Percentiles rank a stretch among this genome's conserved stretches.
phyloP scores from a whole-genome alignment of 441 rosid genomes.

The Euphorbia neoarborescens region DNA sequence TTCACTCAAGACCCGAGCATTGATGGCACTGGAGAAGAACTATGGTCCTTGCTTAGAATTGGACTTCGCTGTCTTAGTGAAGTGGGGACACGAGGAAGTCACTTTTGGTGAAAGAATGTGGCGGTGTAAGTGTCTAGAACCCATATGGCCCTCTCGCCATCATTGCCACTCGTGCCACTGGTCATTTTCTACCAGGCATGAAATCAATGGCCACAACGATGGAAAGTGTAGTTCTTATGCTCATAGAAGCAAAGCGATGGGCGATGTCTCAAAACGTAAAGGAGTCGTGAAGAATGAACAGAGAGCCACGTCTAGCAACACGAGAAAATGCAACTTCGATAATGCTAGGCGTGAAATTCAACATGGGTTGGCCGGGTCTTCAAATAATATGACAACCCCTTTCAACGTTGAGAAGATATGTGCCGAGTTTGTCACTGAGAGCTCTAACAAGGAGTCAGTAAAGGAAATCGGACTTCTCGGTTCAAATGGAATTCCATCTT shows the following conservation, averaged over 20 bases:
- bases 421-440: constrained; percentile 36
- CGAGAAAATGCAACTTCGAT: constrained; percentile 11
- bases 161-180: constrained; percentile 45
- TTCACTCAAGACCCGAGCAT: constrained; percentile 33
- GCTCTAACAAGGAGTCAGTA: constrained; percentile 42
- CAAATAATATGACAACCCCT: constrained; percentile 32
- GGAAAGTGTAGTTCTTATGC: constrained; percentile 30
- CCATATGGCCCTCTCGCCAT: constrained; percentile 37
- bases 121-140: constrained; percentile 46
- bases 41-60: constrained; percentile 31
- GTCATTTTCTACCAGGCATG: constrained; percentile 30
- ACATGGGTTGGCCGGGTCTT: constrained; percentile 21
- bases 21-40: constrained; percentile 32
- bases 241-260: constrained; percentile 23
- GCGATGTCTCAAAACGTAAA: constrained; percentile 22
- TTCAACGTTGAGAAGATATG: constrained; percentile 40
- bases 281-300: constrained; percentile 15
- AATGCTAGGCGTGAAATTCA: constrained; percentile 17
- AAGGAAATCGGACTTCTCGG: constrained; percentile 54
- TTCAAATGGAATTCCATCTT: constrained; percentile 38
- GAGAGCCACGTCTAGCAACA: constrained; percentile 18
- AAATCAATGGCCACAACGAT: constrained; percentile 34
- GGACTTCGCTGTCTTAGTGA: constrained; percentile 15
- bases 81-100: constrained; percentile 18
- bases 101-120: constrained; percentile 21